These are phyloP conservation scores for Boletales sp. DNA, from an alignment of 768 basidiomycete species.

Conservation along the genomic window DNA sequence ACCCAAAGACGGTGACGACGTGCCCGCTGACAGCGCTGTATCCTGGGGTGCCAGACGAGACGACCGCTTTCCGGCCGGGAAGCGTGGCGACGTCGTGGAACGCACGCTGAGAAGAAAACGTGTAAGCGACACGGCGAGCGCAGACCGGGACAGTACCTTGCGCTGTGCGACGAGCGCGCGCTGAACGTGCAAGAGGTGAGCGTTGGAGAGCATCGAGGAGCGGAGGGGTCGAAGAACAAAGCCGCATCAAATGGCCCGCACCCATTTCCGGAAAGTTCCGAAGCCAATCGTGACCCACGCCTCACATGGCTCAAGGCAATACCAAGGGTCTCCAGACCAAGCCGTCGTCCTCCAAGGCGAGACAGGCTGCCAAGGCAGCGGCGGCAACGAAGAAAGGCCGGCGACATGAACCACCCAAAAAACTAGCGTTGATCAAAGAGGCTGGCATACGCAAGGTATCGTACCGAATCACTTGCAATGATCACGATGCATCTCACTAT, in stretches of 20 bases:
- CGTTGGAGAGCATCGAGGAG: conserved; percentile 40
- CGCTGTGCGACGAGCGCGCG: conserved; percentile 44
- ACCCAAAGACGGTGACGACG: conserved; percentile 94
- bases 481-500: background rate
- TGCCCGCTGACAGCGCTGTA: conserved; percentile 89
- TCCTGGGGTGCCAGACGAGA: conserved; percentile 75
- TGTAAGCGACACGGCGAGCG: background rate
- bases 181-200: conserved; percentile 50
- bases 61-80: conserved; percentile 58
- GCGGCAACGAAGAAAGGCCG: conserved; percentile 78
- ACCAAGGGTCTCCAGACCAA: conserved; percentile 74
- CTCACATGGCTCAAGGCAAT: conserved; percentile 72
- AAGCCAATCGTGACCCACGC: background rate
- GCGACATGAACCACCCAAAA: conserved; percentile 79
- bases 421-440: conserved; percentile 65
- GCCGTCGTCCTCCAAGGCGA: conserved; percentile 39
- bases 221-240: background rate
- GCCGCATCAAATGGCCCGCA: background rate
- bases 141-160: conserved; percentile 34
- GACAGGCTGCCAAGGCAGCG: conserved; percentile 63
- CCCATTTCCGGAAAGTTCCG: conserved; percentile 26
- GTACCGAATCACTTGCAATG: background rate
- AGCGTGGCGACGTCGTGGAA: conserved; percentile 69
- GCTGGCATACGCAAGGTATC: conserved; percentile 74
- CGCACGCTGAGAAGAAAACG: conserved; percentile 49